A percentile compares a stretch with the other conserved stretches of the same genome.
phyloP scores from a whole-genome alignment of 805 yeast species.

The Yamadazyma sp. region DNA sequence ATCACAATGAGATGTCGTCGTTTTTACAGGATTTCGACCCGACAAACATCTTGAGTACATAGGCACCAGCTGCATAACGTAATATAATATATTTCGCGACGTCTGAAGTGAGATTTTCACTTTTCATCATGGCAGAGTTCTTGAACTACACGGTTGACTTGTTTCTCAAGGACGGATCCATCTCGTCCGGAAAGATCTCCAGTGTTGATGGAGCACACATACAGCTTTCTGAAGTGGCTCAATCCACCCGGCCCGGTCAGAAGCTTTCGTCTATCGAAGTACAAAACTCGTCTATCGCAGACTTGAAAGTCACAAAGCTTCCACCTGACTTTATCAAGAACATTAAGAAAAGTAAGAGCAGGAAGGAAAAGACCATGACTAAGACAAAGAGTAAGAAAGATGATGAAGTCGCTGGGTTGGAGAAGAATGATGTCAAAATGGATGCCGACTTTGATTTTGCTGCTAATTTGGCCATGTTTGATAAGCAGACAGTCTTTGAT shows the following conservation, averaged over 20 bases:
- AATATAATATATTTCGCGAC: too few species aligned
- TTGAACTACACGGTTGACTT: constrained; percentile 41
- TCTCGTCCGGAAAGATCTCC: constrained; percentile 33
- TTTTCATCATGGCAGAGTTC: constrained; percentile 36
- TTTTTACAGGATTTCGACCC: constrained; percentile 9
- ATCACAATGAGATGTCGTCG: constrained; percentile 7
- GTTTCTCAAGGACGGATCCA: constrained; percentile 38
- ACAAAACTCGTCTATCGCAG: constrained; percentile 45
- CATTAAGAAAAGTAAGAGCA: constrained; percentile 15
- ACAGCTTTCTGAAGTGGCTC: constrained; percentile 22
- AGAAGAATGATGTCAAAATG: constrained; percentile 11
- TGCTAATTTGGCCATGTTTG: constrained; percentile 76
- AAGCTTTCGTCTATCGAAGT: constrained; percentile 18
- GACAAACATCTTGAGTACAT: neutral
- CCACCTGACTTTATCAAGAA: constrained; percentile 35
- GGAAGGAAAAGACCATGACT: too few species aligned
- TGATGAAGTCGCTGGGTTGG: neutral
- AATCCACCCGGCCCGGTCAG: constrained; percentile 16
- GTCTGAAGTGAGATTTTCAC: too few species aligned
- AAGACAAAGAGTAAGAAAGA: constrained; percentile 6
- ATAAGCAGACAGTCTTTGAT: constrained; percentile 75
- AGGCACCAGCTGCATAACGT: too few species aligned
- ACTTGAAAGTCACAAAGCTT: constrained; percentile 56
- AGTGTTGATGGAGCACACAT: constrained; percentile 31
- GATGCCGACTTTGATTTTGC: constrained; percentile 77